These are phyloP conservation scores for Saccharomycopsis hybrid DNA, from an alignment of 1,139 yeast species.

Conservation along the genomic window DNA sequence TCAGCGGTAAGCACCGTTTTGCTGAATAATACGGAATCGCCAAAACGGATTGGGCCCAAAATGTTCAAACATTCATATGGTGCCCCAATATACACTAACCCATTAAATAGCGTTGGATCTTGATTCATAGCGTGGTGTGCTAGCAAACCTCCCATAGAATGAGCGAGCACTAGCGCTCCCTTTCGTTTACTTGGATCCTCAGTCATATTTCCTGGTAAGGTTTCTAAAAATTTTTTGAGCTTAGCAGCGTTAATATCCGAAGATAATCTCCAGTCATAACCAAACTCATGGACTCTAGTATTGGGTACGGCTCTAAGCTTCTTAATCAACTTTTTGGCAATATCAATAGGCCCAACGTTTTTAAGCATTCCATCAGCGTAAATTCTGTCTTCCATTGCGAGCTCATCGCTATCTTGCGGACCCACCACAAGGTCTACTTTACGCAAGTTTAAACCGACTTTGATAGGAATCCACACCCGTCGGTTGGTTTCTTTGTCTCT, in stretches of 20 bases:
- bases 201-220: slow-evolving; percentile 34
- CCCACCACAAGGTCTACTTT: slow-evolving; percentile 69
- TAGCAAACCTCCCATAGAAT: slow-evolving; percentile 89
- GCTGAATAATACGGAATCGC: slow-evolving; percentile 73
- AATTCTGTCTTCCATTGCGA: slow-evolving; percentile 40
- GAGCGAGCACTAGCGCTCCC: slow-evolving; percentile 60
- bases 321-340: slow-evolving; percentile 55
- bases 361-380: slow-evolving; percentile 74
- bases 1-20: slow-evolving; percentile 72
- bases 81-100: slow-evolving; percentile 72
- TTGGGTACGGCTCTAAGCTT: slow-evolving; percentile 51
- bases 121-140: slow-evolving; percentile 72
- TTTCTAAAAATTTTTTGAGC: slow-evolving; percentile 41
- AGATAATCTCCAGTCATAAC: slow-evolving; percentile 88
- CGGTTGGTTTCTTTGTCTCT: slow-evolving; percentile 58
- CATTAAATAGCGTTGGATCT: slow-evolving; percentile 63
- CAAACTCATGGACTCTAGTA: slow-evolving; percentile 57
- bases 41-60: slow-evolving; percentile 75
- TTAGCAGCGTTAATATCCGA: slow-evolving; percentile 48
- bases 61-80: slow-evolving; percentile 84
- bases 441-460: slow-evolving; percentile 73
- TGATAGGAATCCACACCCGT: slow-evolving; percentile 80
- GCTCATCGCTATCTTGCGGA: slow-evolving; percentile 58
- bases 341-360: slow-evolving; percentile 84
- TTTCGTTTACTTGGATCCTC: slow-evolving; percentile 21